Evolutionary conservation across 2,329 filamentous ascomycete genomes (phyloP), one percentile per base, ranked within the genome.

Genomic region (Aspergillus eucalypticola): DNA sequence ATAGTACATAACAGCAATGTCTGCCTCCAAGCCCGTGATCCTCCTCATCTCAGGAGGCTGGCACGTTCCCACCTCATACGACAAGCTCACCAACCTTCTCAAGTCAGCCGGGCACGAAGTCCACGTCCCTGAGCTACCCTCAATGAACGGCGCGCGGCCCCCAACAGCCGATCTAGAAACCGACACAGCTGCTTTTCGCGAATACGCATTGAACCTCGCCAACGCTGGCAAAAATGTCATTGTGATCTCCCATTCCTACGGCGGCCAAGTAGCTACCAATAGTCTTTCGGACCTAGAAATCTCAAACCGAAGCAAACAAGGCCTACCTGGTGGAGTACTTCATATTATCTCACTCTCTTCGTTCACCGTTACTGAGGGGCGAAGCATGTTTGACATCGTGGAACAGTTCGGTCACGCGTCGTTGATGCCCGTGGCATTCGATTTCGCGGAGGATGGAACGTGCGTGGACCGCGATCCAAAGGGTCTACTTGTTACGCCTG

Each of bases 191-290:
- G 11, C 51, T 0, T 51, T 63, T 19, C 56, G 50, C 53, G 11
- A 8, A 25, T 58, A 59, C 39, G 44, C 58, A 15, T 23, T 46
- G 21, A 23, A 27, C 19, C 42, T 63, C 5, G 44, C 21, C 11
- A n/a, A 46, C 2, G 53, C 53, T n/a, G 56, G 61, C 44, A 59
- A 32, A 27, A 13, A n/a, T 1, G 2, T 63, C 3, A 29, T 59
- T 3, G 54, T 59, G 3, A 17, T 61, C n/a, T 54, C 57, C 41
- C 61, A 63, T 23, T 63, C 61, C 13, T 63, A 63, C 44, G 56
- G 61, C 6, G 59, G 59, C 1, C 59, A 61, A n/a, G 53, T 63
- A n/a, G 59, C 59, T 7, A 52, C 56, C 11, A 59, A 63, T 13
- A 56, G 48, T 13, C 49, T 63, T 5, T 7, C 6, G 1, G 51